Base-by-base conservation (phyloP, 202 grass and related monocot genomes). In the Setaria viridis region DNA sequence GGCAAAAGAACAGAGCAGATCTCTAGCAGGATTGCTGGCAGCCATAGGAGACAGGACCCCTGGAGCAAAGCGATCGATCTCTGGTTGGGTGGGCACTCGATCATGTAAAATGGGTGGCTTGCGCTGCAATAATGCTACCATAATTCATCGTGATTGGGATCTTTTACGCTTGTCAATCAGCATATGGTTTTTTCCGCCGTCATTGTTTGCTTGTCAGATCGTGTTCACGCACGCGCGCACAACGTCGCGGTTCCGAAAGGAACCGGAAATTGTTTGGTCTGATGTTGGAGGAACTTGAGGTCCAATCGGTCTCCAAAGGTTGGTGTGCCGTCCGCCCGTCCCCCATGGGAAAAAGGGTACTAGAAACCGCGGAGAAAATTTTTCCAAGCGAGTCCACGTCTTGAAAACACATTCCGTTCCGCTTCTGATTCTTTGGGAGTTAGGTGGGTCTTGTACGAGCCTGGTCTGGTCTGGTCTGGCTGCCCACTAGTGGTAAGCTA, bases 241-340 rank as follows among this genome's bases (percentile, higher is more conserved):
- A 67, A 13, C 17, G 76, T 63, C 70, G 20, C 13, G 53, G 56
- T 46, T 69, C 47, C 16, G 85, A 84, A 87, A 87, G 89, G 70
- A 70, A 77, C 81, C 41, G 11, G 4, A 34, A 71, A 57, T 81
- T 42, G 63, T 75, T 60, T 85, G 80, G 71, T 85, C 63, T 71
- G 63, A 77, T 35, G 70, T 57, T 51, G 53, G 43, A 64, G 55
- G 54, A 56, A 6, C 62, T 64, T 58, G 7, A 54, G 16, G 45
- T 11, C 41, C 34, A 75, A 49, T 72, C 21, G 62, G 20, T 43
- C 62, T 76, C 70, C 46, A 0, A 77, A 76, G 70, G 76, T 84
- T 84, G 80, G 89, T 91, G 85, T 3, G 4, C 62, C 20, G 76
- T 91, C 67, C 34, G 34, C 3, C 3, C 34, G 34, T 41, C 39